Evolutionary conservation across 495 filamentous ascomycete species (phyloP), one percentile per base, ranked within the genome.

Genomic region (Penicillium verhagenii): DNA sequence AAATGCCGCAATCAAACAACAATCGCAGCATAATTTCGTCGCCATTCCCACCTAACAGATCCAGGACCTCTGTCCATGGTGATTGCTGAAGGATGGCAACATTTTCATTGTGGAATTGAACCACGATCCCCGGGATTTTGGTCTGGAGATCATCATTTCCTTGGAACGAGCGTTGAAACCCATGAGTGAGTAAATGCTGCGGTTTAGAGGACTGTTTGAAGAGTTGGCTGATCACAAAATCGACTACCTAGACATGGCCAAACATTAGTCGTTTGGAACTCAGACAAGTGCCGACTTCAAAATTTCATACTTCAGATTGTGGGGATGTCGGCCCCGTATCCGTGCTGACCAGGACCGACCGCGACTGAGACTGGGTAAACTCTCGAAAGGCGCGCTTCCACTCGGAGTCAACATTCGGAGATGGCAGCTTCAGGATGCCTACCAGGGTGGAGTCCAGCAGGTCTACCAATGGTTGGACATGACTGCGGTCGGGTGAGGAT

Each of bases 11-110:
- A 57, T 94, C 81, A 3, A 95, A 64, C 18, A 97, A 64, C 25
- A 97, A 69, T 57, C 86, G 80, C 47, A 91, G 77, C 86, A 98
- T 95, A 60, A 91, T 85, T 13, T 80, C 80, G 49, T 96, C 89
- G 2, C 92, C 91, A 56, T 85, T 83, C 54, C 80, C 81, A 0
- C 90, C 90, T 38, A 98, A 70, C 10, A 96, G 71, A 28, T 72
- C 69, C 4, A 92, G 78, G 10, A 94, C 65, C 24, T 86, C 79
- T 21, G 80, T 78, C 94, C 94, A 98, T 29, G 86, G 81, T 4
- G 74, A 59, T 23, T 77, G 64, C 70, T 91, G 95, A 48, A 98
- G 68, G 9, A 74, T 77, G 24, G 80, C 71, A 6, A 92, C 85
- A 69, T 91, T 83, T 8, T 72, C 73, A 58, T 96, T 97, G 1